Evolutionary conservation across 2,329 filamentous ascomycete species (phyloP).

Genomic region (Leptographium wingfieldii): DNA sequence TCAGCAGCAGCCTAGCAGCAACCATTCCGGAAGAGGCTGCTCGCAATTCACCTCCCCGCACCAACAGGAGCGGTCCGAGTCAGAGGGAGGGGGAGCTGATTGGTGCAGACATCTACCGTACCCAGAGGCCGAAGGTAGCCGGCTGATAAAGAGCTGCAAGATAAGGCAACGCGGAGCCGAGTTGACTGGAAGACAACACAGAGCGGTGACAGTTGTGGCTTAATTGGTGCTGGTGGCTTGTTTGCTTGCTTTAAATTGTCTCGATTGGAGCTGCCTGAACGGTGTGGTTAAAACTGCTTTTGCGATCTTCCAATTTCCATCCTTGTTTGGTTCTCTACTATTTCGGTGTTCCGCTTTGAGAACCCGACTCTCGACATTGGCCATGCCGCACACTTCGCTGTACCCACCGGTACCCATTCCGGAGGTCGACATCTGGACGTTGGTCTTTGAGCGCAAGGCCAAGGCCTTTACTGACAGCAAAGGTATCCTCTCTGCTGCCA

Average conservation of each 20-base stretch:
- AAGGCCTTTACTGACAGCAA: conserved; percentile 58
- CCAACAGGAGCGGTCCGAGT: neutral
- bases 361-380: conserved; percentile 6
- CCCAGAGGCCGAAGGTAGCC: neutral
- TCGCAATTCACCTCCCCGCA: neutral
- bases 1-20: neutral
- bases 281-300: too few species aligned
- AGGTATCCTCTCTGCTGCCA: conserved; percentile 29
- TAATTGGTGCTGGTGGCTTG: neutral
- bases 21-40: neutral
- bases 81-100: neutral
- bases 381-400: conserved; percentile 59
- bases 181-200: neutral
- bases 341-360: neutral
- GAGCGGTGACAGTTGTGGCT: neutral
- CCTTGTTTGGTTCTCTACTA: neutral
- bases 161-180: neutral
- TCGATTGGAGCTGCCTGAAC: too few species aligned
- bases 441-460: conserved; percentile 60
- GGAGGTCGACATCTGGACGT: conserved; percentile 62
- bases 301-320: too few species aligned
- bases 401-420: conserved; percentile 59
- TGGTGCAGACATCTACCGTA: neutral
- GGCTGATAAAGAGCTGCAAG: neutral
- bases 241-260: neutral